A percentile compares a stretch with the other conserved stretches of the same genome.
phyloP scores from a whole-genome alignment of 139 green algal species.

The Picochlorum sp. region DNA sequence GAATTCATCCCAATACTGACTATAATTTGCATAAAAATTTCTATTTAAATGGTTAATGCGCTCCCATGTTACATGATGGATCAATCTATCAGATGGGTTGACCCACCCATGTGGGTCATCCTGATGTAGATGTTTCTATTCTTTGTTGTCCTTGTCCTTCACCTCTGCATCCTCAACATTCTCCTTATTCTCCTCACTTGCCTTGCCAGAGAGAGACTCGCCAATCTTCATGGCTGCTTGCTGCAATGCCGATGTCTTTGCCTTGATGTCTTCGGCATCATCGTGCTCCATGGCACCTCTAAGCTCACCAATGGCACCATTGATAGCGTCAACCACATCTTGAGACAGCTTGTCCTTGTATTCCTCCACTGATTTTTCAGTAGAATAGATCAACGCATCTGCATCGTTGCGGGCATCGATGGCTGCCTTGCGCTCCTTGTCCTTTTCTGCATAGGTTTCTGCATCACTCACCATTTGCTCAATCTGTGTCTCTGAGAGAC shows the following conservation, averaged over 20 bases:
- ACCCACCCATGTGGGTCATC: no score
- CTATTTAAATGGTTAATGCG: no score
- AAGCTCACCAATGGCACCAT: conserved; percentile 64
- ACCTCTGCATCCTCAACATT: conserved; percentile 28
- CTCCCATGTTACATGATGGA: no score
- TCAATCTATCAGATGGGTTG: not conserved
- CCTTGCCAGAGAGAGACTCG: conserved; percentile 55
- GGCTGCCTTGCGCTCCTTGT: conserved; percentile 84
- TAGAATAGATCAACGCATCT: conserved; percentile 78
- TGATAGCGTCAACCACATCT: conserved; percentile 83
- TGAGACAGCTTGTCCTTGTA: conserved; percentile 76
- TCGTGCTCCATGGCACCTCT: conserved; percentile 44
- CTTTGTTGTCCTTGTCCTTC: conserved; percentile 14
- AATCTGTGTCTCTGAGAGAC: conserved; percentile 87
- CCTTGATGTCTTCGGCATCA: conserved; percentile 31
- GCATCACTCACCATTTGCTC: conserved; percentile 91
- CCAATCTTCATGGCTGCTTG: conserved; percentile 95
- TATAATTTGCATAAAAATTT: no score
- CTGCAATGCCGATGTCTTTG: conserved; percentile 72
- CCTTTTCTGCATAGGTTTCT: conserved; percentile 69
- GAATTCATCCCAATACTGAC: no score
- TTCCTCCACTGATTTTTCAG: conserved; percentile 75
- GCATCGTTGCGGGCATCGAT: conserved; percentile 92
- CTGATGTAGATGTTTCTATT: not conserved
- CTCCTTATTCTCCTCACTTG: conserved; percentile 5